Percentiles rank a stretch among this genome's conserved stretches.
phyloP scores from a whole-genome alignment of 164 flowering plant genomes.

The Stephania yunnanensis region DNA sequence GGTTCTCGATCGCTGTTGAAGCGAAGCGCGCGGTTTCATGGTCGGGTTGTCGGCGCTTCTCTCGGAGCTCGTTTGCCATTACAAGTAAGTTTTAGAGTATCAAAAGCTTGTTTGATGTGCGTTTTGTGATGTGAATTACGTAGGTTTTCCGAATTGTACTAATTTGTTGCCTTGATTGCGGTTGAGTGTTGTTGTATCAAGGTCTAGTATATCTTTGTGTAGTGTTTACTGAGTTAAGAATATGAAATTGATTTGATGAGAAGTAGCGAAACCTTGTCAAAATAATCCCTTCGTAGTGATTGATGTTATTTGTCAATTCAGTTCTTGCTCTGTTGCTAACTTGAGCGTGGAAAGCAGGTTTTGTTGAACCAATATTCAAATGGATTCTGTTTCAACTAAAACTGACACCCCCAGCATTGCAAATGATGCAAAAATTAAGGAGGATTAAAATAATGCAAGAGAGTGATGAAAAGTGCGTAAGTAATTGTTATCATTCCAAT shows the following conservation, averaged over 20 bases:
- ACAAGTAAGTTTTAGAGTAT: conserved; percentile 42
- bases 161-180: not conserved
- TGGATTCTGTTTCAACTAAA: not conserved
- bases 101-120: not conserved
- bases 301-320: not conserved
- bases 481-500: too few species aligned
- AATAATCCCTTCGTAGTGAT: not conserved
- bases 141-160: not conserved
- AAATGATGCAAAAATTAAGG: too few species aligned
- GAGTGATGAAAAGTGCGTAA: too few species aligned
- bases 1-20: conserved; percentile 27
- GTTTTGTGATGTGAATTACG: not conserved
- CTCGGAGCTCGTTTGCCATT: conserved; percentile 95
- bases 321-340: not conserved
- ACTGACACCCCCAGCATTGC: not conserved
- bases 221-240: not conserved
- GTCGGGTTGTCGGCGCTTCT: conserved; percentile 75
- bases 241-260: not conserved
- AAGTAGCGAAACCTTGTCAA: not conserved
- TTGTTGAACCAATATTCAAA: not conserved
- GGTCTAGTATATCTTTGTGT: not conserved
- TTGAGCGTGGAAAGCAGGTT: not conserved
- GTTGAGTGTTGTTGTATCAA: not conserved
- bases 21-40: conserved; percentile 61
- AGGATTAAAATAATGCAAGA: too few species aligned